These are phyloP conservation scores for Crithidia sp. DNA, from an alignment of 208 protist species.

Conservation along the genomic window DNA sequence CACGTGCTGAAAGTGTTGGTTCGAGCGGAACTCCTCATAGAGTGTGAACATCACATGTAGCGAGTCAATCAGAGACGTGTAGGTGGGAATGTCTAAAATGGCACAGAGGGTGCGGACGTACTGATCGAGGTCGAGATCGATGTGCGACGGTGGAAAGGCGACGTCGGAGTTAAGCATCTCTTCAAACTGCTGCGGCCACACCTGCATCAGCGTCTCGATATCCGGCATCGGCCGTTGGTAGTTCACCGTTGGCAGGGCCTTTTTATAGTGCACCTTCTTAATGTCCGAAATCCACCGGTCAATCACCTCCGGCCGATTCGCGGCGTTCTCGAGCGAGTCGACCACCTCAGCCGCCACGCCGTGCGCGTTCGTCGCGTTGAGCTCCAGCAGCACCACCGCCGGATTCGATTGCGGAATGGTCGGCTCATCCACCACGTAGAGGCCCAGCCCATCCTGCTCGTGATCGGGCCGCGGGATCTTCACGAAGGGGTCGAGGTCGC, in stretches of 20 bases:
- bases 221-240: constrained; percentile 98
- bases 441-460: constrained; percentile 88
- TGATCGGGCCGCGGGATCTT: constrained; percentile 96
- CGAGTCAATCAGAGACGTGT: constrained; percentile 96
- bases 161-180: constrained; percentile 92
- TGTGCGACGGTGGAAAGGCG: constrained; percentile 86
- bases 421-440: constrained; percentile 97
- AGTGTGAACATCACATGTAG: constrained; percentile 98
- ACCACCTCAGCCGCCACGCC: constrained; percentile 77
- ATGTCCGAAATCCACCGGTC: constrained; percentile 96
- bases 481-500: constrained; percentile 97
- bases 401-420: constrained; percentile 95
- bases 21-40: constrained; percentile 96
- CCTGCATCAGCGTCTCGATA: constrained; percentile 95
- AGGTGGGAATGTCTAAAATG: constrained; percentile 97
- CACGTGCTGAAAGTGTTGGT: constrained; percentile 94
- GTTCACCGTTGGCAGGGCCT: constrained; percentile 94
- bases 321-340: constrained; percentile 95
- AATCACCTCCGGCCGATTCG: constrained; percentile 95
- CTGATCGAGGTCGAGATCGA: constrained; percentile 94
- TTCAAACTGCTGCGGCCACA: constrained; percentile 95
- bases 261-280: constrained; percentile 96
- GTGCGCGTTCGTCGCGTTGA: constrained; percentile 87
- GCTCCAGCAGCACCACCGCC: constrained; percentile 90
- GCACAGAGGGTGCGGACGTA: constrained; percentile 95